Conservation (phyloP, 2,329 filamentous ascomycete genomes). For the Elsinoe arachidis region DNA sequence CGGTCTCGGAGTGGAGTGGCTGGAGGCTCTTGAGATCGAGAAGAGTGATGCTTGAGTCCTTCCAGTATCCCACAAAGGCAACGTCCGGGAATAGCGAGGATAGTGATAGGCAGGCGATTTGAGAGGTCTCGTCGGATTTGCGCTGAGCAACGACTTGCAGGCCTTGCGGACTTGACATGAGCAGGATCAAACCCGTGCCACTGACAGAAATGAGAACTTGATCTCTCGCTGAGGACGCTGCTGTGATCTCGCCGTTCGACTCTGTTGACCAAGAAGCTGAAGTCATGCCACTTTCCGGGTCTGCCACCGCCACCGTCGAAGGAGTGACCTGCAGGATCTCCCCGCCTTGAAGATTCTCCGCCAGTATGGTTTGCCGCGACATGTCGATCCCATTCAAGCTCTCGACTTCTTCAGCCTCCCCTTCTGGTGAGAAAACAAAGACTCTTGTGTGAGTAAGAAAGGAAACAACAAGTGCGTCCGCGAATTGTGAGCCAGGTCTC, state of each 20-base stretch:
- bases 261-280: conserved; percentile 51
- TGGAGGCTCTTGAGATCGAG: conserved; percentile 59
- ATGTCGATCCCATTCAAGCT: conserved; percentile 62
- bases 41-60: conserved; percentile 68
- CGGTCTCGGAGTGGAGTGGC: conserved; percentile 54
- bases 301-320: conserved; percentile 52
- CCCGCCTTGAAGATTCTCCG: conserved; percentile 51
- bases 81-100: conserved; percentile 54
- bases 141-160: conserved; percentile 52
- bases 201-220: conserved; percentile 66
- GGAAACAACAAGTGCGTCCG: conserved; percentile 69
- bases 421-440: conserved; percentile 65
- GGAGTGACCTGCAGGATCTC: conserved; percentile 70
- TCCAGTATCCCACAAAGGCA: conserved; percentile 81
- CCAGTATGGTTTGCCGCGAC: conserved; percentile 63
- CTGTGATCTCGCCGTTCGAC: conserved; percentile 55
- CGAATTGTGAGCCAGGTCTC: conserved; percentile 40
- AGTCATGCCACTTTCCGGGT: conserved; percentile 47
- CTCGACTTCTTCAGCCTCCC: conserved; percentile 81
- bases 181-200: conserved; percentile 61
- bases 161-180: conserved; percentile 51
- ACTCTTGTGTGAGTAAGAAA: conserved; percentile 76
- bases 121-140: conserved; percentile 56
- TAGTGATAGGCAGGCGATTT: conserved; percentile 78
- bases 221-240: conserved; percentile 63